Evolutionary conservation across 805 yeast species (phyloP), one percentile per base, ranked within the genome.

Genomic region (Clavispora santaluciae): DNA sequence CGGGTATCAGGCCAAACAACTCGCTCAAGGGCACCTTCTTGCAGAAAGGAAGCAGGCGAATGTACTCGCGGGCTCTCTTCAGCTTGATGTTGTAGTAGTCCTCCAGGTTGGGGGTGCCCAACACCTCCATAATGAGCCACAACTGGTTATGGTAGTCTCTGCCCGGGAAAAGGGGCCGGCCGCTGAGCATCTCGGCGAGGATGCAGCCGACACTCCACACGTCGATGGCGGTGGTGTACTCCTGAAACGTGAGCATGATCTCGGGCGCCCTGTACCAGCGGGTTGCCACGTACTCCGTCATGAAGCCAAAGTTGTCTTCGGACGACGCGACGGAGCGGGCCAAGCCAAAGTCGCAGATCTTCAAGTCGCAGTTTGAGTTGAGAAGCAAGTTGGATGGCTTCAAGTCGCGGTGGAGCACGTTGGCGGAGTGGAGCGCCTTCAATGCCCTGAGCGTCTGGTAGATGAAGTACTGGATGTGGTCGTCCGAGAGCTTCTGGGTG

Each of bases 201-300:
- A 91, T 91, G 64, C 98, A 91, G 4, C 98, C 98, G 17, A 89
- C 95, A 2, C 95, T 84, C 98, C 98, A 91, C 23, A 91, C 80
- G 63, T 91, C 98, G 56, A 91, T 91, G 25, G 96, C 96, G 28
- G 91, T 86, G 20, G 96, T 86, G 66, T 91, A 91, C 55, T 85
- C 87, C 48, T 89, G 91, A 54, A 90, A 88, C 11, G 96, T 88
- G 37, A 91, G 73, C 98, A 91, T 91, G 59, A 91, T 89, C 55
- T 91, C 98, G 0, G 98, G 98, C 0, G 98, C 98, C 42, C 98
- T 73, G 63, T 91, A 91, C 97, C 98, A 91, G 50, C 98, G 72
- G 3, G 98, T 91, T 8, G 98, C 98, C 33, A 91, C 98, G 59
- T 91, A 91, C 63, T 91, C 98, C 2, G 98, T 91, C 95, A 91